Evolutionary conservation across 202 grass and related monocot genomes (phyloP), one percentile per base, ranked within the genome.

Genomic region (Hordeum pubiflorum): DNA sequence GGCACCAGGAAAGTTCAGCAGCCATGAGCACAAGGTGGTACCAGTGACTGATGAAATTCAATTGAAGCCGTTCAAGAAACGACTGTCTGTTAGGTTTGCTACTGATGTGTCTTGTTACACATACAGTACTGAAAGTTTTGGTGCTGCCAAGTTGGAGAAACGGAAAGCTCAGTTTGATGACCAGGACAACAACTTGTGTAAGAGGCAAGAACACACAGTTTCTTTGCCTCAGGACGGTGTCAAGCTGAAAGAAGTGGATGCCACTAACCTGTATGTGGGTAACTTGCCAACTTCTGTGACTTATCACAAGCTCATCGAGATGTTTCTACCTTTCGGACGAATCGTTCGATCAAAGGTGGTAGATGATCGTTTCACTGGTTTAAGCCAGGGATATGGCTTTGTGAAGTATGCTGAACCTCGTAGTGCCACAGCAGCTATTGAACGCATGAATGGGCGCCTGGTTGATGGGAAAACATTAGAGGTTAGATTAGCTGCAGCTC

Each of bases 371-470:
- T 80, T 79, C 70, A 87, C 88, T 59, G 90, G 86, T 78, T 44
- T 75, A 63, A 93, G 83, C 81, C 88, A 83, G 83, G 93, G 90
- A 58, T 93, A 85, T 93, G 93, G 88, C 34, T 97, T 97, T 83
- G 88, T 97, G 29, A 83, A 88, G 69, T 97, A 87, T 84, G 56
- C 56, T 65, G 81, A 97, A 78, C 81, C 93, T 69, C 17, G 13
- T 4, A 87, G 27, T 78, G 90, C 93, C 82, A 15, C 86, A 56
- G 58, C 79, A 43, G 93, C 90, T 81, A 75, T 72, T 58, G 76
- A 27, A 60, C 18, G 32, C 55, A 91, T 97, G 90, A 85, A 91
- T 85, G 88, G 88, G 11, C 83, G 71, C 43, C 79, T 60, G 55
- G 64, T 97, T 32, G 86, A 87, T 20, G 90, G 91, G 36, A 97